Evolutionary conservation across 208 protist species (phyloP), one percentile per base, ranked within the genome.

Genomic region (Leishmania martiniquensis): DNA sequence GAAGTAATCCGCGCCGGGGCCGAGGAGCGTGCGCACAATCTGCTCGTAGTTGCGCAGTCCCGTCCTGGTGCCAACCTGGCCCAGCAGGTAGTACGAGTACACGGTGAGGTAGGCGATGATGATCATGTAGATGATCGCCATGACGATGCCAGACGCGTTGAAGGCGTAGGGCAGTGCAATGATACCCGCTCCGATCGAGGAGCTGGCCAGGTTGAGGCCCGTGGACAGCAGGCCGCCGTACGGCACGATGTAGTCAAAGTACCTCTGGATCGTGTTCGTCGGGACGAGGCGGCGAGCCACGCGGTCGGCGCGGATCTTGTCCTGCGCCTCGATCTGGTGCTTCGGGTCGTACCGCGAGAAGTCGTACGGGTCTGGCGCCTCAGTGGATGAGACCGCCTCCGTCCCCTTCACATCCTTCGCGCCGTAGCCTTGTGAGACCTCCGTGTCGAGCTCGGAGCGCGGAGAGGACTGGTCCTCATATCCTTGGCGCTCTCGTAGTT

Each of bases 61-160:
- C 9, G 84, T 92, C 62, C 71, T 79, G 34, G 89, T 75, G 3
- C 54, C 75, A 0, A 34, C 83, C 47, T 78, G 45, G 15, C 77
- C 86, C 15, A 96, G 82, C n/a, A 91, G 80, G 34, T 80, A 77
- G 52, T 93, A 85, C 20, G 92, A 92, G 77, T 87, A 96, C 22
- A 93, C 66, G 10, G 86, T 94, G n/a, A 89, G 52, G 42, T 83
- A 44, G 29, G 77, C 72, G n/a, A 92, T 80, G 20, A 80, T 51
- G 2, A 85, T 1, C 74, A 85, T 79, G 51, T 85, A 85, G 47
- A 85, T 69, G 47, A 87, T 45, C 10, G 74, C 83, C 79, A 93
- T 85, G 13, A 88, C 49, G 1, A 90, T 0, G 44, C 90, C 90
- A 34, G 77, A 85, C 42, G 74, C 81, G 52, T 86, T 68, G 76